Evolutionary conservation across 2,329 filamentous ascomycete species (phyloP).

Genomic region (Calonectria hawksworthii): DNA sequence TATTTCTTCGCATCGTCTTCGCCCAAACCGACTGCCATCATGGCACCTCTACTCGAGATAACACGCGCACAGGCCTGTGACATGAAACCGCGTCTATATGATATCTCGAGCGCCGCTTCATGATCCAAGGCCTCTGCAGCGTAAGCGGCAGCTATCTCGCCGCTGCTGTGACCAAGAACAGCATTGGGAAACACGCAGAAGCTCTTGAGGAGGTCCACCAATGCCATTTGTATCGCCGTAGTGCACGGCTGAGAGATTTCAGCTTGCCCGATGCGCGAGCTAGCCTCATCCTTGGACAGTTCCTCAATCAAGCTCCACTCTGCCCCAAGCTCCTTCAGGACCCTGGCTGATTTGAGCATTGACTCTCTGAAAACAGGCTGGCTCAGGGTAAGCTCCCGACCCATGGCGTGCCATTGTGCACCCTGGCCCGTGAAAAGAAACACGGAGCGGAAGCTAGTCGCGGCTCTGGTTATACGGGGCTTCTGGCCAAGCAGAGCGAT

Average conservation of each 20-base stretch:
- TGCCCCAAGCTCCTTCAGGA: constrained; percentile 17
- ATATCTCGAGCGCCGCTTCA: constrained; percentile 27
- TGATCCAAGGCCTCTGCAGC: constrained; percentile 34
- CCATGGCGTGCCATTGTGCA: constrained; percentile 53
- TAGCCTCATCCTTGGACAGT: constrained; percentile 29
- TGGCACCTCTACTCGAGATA: constrained; percentile 46
- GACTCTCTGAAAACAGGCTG: constrained; percentile 25
- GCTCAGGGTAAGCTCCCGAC: constrained; percentile 34
- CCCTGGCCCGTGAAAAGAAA: constrained; percentile 54
- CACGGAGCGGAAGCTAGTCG: constrained; percentile 17
- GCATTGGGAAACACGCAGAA: constrained; percentile 47
- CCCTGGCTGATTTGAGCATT: constrained; percentile 15
- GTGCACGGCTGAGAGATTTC: constrained; percentile 55
- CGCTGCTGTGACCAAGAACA: constrained; percentile 55
- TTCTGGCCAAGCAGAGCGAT: constrained; percentile 17
- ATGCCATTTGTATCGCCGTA: constrained; percentile 58
- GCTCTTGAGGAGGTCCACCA: constrained; percentile 54
- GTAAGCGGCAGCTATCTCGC: constrained; percentile 57
- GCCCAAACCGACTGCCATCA: constrained; percentile 57
- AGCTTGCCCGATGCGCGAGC: constrained; percentile 49
- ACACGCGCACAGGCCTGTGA: constrained; percentile 25
- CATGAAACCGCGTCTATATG: constrained; percentile 26
- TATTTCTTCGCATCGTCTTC: constrained; percentile 46
- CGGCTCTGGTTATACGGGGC: constrained; percentile 23
- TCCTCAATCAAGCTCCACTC: constrained; percentile 43